phyloP scores from a whole-genome alignment of 1,284 basidiomycete genomes.

The Marasmius sp. region DNA sequence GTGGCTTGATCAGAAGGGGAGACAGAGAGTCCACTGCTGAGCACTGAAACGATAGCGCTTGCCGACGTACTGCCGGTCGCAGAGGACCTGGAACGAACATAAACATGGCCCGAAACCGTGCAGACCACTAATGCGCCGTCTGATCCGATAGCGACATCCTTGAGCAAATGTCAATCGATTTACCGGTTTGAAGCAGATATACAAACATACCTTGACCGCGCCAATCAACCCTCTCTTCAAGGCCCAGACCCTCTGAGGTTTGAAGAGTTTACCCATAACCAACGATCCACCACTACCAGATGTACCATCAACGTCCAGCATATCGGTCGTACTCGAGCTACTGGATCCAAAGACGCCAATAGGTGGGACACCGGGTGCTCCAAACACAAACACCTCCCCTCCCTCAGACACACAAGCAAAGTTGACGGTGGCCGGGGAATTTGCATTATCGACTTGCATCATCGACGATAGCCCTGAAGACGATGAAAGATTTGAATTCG shows the following conservation, averaged over 20 bases:
- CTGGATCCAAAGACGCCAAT: conserved; percentile 4
- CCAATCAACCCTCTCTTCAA: conserved; percentile 80
- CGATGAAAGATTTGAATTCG: not conserved
- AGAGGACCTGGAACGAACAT: conserved; percentile 70
- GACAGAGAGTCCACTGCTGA: not conserved
- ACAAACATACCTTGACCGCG: conserved; percentile 64
- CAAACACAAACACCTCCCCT: conserved; percentile 92
- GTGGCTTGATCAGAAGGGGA: not conserved
- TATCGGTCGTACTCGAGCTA: conserved; percentile 25
- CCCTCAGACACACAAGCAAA: conserved; percentile 87
- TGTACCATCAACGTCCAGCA: conserved; percentile 20
- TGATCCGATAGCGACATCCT: conserved; percentile 87
- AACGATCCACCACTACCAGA: conserved; percentile 22
- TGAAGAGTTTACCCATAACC: conserved; percentile 37
- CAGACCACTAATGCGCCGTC: conserved; percentile 92
- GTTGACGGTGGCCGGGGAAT: not conserved
- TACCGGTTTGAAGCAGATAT: not conserved
- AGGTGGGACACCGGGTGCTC: conserved; percentile 35
- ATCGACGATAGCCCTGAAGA: not conserved
- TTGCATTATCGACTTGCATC: not conserved
- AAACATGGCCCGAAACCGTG: conserved; percentile 94
- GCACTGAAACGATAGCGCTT: not conserved
- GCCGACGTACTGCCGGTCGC: conserved; percentile 22
- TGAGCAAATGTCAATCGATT: conserved; percentile 10
- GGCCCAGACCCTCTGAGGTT: conserved; percentile 92